Percentiles rank a stretch among this genome's conserved stretches.
Conservation (phyloP, 225 moss, liverwort and hornwort species). For the Physcomitrium patens region DNA sequence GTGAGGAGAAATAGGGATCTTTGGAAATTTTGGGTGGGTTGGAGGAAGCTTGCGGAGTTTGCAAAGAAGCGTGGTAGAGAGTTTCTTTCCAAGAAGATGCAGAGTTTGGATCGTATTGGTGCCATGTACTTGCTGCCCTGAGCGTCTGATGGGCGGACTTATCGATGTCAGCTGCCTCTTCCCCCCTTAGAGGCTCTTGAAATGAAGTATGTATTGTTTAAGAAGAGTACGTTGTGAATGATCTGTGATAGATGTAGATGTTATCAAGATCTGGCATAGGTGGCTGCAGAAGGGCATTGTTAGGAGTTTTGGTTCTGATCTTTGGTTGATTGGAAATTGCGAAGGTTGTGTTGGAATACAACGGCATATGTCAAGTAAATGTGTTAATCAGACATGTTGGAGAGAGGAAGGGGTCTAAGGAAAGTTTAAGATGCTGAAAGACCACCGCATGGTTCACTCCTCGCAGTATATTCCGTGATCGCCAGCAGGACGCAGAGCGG, state of each 20-base stretch:
- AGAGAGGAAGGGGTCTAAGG: constrained; percentile 21
- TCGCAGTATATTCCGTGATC: neutral
- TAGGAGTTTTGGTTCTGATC: constrained; percentile 9
- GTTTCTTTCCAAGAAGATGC: constrained; percentile 31
- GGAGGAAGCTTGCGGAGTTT: neutral
- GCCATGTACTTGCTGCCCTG: constrained; percentile 7
- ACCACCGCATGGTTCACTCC: neutral
- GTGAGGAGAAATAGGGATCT: constrained; percentile 25
- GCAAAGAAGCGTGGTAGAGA: constrained; percentile 1
- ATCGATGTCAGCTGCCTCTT: constrained; percentile 29
- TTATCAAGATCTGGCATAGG: constrained; percentile 43
- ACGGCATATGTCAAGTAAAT: constrained; percentile 3
- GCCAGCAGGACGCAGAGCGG: neutral
- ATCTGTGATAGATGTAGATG: constrained; percentile 16
- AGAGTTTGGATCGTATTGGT: constrained; percentile 14
- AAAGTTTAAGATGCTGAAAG: constrained; percentile 20
- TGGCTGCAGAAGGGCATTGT: constrained; percentile 5
- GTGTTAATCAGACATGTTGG: neutral
- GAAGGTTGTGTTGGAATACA: neutral
- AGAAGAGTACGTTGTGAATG: constrained; percentile 1
- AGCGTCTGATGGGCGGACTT: constrained; percentile 26
- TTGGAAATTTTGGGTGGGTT: neutral
- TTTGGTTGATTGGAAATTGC: constrained; percentile 37
- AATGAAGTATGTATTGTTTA: neutral
- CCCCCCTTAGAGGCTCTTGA: constrained; percentile 27